A percentile compares a stretch with the other conserved stretches of the same genome.
Evolutionary conservation across 2,329 filamentous ascomycete genomes (phyloP).

Genomic region (Chrysoporthe cubensis): DNA sequence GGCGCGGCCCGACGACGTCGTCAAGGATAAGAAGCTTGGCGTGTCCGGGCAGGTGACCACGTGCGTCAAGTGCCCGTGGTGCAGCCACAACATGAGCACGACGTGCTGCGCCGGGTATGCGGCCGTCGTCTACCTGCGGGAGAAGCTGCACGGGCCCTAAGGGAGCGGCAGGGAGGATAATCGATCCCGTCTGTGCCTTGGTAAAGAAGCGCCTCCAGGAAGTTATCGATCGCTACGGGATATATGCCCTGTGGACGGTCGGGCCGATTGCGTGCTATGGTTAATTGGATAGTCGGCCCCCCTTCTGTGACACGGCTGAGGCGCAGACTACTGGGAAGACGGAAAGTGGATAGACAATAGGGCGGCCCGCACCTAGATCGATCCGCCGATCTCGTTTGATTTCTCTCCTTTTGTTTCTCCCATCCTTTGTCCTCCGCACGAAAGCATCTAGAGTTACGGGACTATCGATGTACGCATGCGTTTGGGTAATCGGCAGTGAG

Average conservation of each 20-base stretch:
- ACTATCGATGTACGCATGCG: background rate
- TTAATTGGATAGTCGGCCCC: background rate
- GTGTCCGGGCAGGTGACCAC: conserved; percentile 62
- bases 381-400: background rate
- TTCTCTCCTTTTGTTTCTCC: background rate
- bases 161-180: background rate
- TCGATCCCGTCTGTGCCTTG: background rate
- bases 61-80: conserved; percentile 73
- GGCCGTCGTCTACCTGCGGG: conserved; percentile 67
- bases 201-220: background rate
- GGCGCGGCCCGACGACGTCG: conserved; percentile 59
- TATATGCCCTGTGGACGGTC: background rate
- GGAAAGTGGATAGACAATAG: background rate
- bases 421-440: background rate
- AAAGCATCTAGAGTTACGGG: conserved; percentile 5
- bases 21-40: conserved; percentile 55
- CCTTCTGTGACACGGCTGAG: background rate
- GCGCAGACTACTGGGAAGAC: background rate
- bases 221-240: too few relatives aligned
- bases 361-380: background rate
- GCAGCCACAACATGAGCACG: conserved; percentile 70
- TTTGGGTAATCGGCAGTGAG: background rate
- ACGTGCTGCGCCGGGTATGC: conserved; percentile 71
- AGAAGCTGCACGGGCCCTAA: conserved; percentile 55
- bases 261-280: too few relatives aligned